These are phyloP conservation scores for Monoraphidium neglectum DNA, from an alignment of 139 green algal species.

Conservation along the genomic window DNA sequence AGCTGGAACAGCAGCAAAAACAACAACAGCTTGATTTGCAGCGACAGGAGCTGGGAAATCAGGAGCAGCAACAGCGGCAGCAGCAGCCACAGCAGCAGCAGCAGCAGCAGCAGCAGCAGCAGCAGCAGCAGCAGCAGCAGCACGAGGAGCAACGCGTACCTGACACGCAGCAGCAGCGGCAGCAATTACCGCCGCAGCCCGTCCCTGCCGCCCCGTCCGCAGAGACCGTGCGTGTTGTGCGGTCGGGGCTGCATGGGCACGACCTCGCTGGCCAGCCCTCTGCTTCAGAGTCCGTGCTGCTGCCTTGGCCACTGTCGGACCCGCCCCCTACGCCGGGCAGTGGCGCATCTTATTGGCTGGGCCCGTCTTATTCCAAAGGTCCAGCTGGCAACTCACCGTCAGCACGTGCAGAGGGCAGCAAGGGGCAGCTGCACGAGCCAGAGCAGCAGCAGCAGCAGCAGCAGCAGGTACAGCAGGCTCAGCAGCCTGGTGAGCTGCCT, in stretches of 20 bases:
- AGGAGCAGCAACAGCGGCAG: too few species aligned
- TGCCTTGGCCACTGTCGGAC: slow-evolving; percentile 17
- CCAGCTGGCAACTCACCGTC: too few species aligned
- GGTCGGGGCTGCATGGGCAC: not conserved
- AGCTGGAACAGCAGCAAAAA: slow-evolving; percentile 7
- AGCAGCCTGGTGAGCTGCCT: too few species aligned
- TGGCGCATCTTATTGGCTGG: slow-evolving; percentile 49
- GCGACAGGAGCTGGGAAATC: not conserved
- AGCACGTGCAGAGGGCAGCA: too few species aligned
- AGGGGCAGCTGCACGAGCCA: too few species aligned
- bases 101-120: too few species aligned
- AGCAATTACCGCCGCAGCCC: not conserved
- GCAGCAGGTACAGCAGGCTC: too few species aligned
- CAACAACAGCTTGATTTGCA: not conserved
- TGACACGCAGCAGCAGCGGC: slow-evolving; percentile 16
- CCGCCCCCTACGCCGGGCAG: slow-evolving; percentile 39
- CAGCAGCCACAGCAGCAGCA: not conserved
- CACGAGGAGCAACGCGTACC: not conserved
- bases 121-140: slow-evolving; percentile 1
- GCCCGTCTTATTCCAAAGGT: too few species aligned
- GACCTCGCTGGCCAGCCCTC: not conserved
- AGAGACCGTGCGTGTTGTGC: too few species aligned
- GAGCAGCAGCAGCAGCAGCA: too few species aligned
- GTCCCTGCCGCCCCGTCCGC: too few species aligned
- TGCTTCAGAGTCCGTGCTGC: not conserved